phyloP scores from a whole-genome alignment of 228 moss, liverwort and hornwort genomes.

The Sphagnum magellanicum region DNA sequence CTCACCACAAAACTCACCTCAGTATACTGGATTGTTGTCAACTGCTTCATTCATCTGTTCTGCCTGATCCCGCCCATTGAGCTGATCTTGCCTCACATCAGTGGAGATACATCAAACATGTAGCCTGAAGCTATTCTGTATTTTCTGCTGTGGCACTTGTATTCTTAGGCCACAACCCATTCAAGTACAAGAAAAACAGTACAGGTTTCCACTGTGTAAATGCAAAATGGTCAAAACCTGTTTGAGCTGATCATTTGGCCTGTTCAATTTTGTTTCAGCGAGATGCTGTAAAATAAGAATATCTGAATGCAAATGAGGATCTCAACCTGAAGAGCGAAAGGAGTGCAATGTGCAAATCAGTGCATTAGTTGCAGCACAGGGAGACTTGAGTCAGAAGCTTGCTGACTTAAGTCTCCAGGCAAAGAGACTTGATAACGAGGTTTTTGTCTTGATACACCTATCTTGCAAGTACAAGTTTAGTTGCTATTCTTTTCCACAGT shows the following conservation, averaged over 20 bases:
- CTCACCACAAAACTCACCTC: no score
- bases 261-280: constrained; percentile 37
- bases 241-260: background rate
- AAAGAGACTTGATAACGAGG: constrained; percentile 92
- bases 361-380: constrained; percentile 62
- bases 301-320: constrained; percentile 51
- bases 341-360: constrained; percentile 86
- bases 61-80: no score
- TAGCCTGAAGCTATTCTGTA: no score
- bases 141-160: no score
- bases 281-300: constrained; percentile 50
- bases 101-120: no score
- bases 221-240: no score
- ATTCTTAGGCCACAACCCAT: no score
- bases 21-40: no score
- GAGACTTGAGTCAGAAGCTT: constrained; percentile 59
- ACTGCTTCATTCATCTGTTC: no score
- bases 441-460: constrained; percentile 5
- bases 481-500: background rate
- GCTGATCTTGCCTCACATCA: no score
- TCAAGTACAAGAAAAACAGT: no score
- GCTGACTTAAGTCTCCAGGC: constrained; percentile 74
- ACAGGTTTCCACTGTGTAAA: no score
- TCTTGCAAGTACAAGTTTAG: background rate
- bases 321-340: constrained; percentile 60